Evolutionary conservation across 805 yeast species (phyloP).

Genomic region (Wickerhamomyces sydowiorum): DNA sequence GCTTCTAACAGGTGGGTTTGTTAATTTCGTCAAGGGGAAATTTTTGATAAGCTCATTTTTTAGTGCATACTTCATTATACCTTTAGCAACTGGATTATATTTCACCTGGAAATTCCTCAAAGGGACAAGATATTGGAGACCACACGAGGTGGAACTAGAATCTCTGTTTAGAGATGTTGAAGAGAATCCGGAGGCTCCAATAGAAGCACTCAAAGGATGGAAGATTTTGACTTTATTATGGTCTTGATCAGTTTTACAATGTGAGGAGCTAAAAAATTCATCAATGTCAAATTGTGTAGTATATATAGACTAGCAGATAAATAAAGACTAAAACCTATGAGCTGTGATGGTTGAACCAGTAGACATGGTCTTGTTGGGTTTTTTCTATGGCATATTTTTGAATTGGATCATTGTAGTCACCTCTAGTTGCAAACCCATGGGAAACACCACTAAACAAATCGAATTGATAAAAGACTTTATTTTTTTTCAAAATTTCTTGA

Average conservation of each 20-base stretch:
- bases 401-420: conserved; percentile 50
- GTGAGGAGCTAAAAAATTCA: no score
- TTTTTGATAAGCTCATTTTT: conserved; percentile 6
- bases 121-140: conserved; percentile 22
- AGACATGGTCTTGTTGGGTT: conserved; percentile 33
- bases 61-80: conserved; percentile 4
- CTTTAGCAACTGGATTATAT: conserved; percentile 21
- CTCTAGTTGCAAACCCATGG: conserved; percentile 78
- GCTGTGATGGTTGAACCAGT: conserved; percentile 1
- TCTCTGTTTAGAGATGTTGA: conserved; percentile 20
- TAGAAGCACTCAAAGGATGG: conserved; percentile 1
- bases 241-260: neutral
- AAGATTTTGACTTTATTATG: conserved; percentile 1
- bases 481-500: conserved; percentile 47
- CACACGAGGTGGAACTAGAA: conserved; percentile 8
- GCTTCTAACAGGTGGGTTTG: conserved; percentile 27
- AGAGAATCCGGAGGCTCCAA: conserved; percentile 17
- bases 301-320: no score
- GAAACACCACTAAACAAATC: conserved; percentile 51
- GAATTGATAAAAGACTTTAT: conserved; percentile 46
- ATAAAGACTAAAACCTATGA: no score
- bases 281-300: no score
- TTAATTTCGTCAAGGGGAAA: conserved; percentile 23
- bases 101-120: conserved; percentile 25
- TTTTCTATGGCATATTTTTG: conserved; percentile 60